Base-by-base conservation (phyloP, 106 monocot species). In the Dioscorea dumetorum region DNA sequence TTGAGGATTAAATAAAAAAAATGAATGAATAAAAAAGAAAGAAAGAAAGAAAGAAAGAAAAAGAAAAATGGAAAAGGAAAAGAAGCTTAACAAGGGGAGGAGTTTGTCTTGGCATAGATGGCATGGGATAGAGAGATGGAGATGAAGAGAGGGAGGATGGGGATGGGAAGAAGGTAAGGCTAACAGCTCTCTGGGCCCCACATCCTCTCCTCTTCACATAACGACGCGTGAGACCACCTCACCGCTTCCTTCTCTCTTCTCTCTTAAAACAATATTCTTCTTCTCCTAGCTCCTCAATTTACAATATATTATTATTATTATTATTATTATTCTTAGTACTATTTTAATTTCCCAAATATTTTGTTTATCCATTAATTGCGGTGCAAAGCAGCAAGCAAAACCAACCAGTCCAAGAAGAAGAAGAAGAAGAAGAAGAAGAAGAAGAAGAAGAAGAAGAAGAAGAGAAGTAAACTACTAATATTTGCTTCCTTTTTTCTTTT, bases 141-240 rank as follows among this genome's bases (percentile, higher is more conserved):
- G 51, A 51, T 51, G 51, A 17, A 51, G 51, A 51, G 51, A 4
- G 51, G 4, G 51, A 1, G 51, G 51, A 51, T 5, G 54, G 54
- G 15, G 12, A 54, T 54, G 33, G 57, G 62, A 41, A 61, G 63
- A 63, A 19, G 50, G 72, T 72, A 63, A 72, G 72, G 20, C 51
- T 63, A 54, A 72, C 72, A 72, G 56, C 13, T 57, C 68, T 24
- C 33, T 51, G 56, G 56, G 20, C 56, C 68, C 68, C 17, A 19
- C 14, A 32, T 33, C 17, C 28, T 28, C 28, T 28, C 28, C 3
- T 28, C 57, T 41, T 65, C 73, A 21, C 64, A 66, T 73, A 57
- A 14, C 73, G 65, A 65, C 73, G 69, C 67, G 50, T 33, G 67
- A 10, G 60, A 35, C 67, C 14, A 15, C 51, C 28, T 28, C 28